Evolutionary conservation across 371 early-diverging fungal genomes (phyloP).

Genomic region (Amoeboaphelidium protococcarum): DNA sequence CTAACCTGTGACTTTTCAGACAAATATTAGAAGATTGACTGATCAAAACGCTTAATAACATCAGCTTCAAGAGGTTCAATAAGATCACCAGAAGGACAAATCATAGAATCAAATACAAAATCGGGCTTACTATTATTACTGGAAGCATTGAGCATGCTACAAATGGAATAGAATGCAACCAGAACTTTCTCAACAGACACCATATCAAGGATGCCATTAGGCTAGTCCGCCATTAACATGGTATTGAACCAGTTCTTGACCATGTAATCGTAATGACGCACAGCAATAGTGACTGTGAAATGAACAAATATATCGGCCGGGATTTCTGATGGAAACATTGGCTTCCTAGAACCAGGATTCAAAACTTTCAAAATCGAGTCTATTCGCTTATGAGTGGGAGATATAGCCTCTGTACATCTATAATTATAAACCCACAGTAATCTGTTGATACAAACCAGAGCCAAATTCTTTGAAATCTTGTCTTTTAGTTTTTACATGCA

Average conservation of each 20-base stretch:
- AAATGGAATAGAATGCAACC: neutral
- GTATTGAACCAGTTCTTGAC: slow-evolving; percentile 34
- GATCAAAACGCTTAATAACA: no score
- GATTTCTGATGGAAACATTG: slow-evolving; percentile 38
- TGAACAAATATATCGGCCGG: slow-evolving; percentile 44
- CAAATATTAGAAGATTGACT: no score
- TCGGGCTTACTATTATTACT: no score
- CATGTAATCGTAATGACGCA: slow-evolving; percentile 48
- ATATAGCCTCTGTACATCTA: slow-evolving; percentile 41
- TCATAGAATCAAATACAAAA: no score
- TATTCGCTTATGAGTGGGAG: slow-evolving; percentile 23
- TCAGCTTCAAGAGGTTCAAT: no score
- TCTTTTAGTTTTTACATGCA: slow-evolving; percentile 53
- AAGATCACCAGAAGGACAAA: no score
- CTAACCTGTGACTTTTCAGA: no score
- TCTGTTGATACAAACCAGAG: slow-evolving; percentile 49
- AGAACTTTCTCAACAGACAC: neutral
- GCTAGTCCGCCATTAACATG: slow-evolving; percentile 14
- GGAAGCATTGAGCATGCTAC: no score
- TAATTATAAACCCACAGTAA: slow-evolving; percentile 79
- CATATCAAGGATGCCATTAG: neutral
- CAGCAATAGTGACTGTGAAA: slow-evolving; percentile 48
- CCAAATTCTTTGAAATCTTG: slow-evolving; percentile 18
- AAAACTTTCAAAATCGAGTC: slow-evolving; percentile 28
- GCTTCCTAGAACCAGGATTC: slow-evolving; percentile 12